Conservation (phyloP, 2,329 filamentous ascomycete species). For the Neoscytalidium dimidiatum region DNA sequence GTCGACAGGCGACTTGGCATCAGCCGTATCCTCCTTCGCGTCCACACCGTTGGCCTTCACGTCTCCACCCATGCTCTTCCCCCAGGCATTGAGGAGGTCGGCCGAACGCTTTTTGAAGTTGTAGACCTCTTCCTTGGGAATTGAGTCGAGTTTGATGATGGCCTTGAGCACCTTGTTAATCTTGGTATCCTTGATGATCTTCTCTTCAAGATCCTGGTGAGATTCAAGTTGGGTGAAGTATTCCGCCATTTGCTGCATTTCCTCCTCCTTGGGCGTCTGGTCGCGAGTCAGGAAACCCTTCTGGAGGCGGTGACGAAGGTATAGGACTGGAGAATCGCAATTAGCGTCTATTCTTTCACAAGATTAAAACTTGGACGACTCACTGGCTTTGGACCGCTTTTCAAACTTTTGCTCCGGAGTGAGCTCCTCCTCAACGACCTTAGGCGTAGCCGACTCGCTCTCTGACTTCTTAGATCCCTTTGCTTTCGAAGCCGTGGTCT, state of each 20-base stretch:
- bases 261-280: conserved; percentile 79
- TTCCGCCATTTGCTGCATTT: conserved; percentile 77
- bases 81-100: conserved; percentile 84
- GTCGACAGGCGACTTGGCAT: conserved; percentile 26
- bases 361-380: conserved; percentile 21
- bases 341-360: background rate
- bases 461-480: conserved; percentile 58
- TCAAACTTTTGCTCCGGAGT: conserved; percentile 57
- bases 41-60: conserved; percentile 47
- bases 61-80: conserved; percentile 63
- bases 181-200: conserved; percentile 88
- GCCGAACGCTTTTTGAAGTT: conserved; percentile 84
- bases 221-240: conserved; percentile 80
- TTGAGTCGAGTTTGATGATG: conserved; percentile 82
- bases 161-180: conserved; percentile 98
- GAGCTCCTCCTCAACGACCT: conserved; percentile 54
- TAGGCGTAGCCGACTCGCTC: conserved; percentile 55
- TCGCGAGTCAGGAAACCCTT: conserved; percentile 89
- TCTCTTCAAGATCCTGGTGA: conserved; percentile 78
- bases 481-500: conserved; percentile 35
- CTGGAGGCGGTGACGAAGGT: conserved; percentile 90
- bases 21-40: conserved; percentile 23
- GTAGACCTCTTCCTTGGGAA: conserved; percentile 87
- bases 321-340: conserved; percentile 64
- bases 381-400: conserved; percentile 61